These are phyloP conservation scores for Lentinula sp. DNA, from an alignment of 768 basidiomycete species.

Conservation along the genomic window DNA sequence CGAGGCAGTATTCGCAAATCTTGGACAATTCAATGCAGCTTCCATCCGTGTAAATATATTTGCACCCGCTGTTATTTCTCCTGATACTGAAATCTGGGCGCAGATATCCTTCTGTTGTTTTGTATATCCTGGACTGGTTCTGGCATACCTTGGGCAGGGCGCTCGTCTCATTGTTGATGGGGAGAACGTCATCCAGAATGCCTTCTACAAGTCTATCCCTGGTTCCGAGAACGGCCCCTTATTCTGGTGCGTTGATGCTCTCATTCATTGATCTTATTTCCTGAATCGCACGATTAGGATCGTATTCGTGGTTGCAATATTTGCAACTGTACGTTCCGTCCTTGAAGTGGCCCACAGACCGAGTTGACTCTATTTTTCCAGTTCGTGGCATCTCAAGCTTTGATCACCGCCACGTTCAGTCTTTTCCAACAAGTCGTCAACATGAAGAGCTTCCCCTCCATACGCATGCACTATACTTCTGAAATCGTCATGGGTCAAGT, in stretches of 20 bases:
- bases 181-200: constrained; percentile 39
- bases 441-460: constrained; percentile 50
- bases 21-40: constrained; percentile 60
- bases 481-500: constrained; percentile 57
- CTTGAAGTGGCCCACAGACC: background rate
- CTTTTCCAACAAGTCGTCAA: constrained; percentile 62
- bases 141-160: constrained; percentile 72
- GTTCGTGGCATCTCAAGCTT: constrained; percentile 60
- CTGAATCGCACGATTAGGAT: constrained; percentile 32
- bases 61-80: background rate
- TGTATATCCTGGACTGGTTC: constrained; percentile 54
- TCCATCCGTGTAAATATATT: constrained; percentile 43
- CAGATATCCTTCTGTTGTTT: constrained; percentile 46
- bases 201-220: constrained; percentile 65
- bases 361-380: constrained; percentile 13
- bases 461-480: constrained; percentile 57
- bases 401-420: constrained; percentile 65
- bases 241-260: constrained; percentile 42
- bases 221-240: constrained; percentile 44
- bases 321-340: constrained; percentile 47
- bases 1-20: constrained; percentile 63
- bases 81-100: background rate
- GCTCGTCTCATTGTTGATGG: constrained; percentile 52
- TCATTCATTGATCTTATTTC: background rate
- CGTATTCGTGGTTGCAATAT: constrained; percentile 54